Conservation (phyloP, 768 basidiomycete genomes). For the Termitomyces sp. region DNA sequence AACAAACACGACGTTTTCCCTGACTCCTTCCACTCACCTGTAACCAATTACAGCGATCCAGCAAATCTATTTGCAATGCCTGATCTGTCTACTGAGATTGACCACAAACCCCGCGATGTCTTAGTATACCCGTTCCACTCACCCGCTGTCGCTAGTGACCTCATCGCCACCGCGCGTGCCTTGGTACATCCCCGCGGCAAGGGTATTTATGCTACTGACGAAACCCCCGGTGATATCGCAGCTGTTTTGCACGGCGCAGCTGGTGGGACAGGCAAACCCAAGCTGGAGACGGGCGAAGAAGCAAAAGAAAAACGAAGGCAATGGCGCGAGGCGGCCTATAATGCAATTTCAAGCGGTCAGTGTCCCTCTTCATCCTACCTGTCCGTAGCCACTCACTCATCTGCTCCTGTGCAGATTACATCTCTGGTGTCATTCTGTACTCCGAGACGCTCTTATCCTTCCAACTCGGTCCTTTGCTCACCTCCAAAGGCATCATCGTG, state of each 20-base stretch:
- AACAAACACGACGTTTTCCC: conserved; percentile 4
- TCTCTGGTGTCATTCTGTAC: conserved; percentile 49
- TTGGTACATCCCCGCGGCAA: conserved; percentile 42
- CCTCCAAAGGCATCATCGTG: conserved; percentile 38
- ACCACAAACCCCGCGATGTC: conserved; percentile 15
- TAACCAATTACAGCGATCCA: conserved; percentile 17
- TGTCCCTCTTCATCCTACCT: conserved; percentile 6
- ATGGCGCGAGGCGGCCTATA: conserved; percentile 41
- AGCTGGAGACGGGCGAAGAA: conserved; percentile 26
- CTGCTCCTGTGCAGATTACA: conserved; percentile 9
- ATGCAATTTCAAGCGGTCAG: conserved; percentile 33
- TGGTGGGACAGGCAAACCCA: conserved; percentile 18
- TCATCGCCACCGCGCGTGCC: conserved; percentile 37
- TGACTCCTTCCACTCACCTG: conserved; percentile 5
- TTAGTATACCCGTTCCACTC: conserved; percentile 36
- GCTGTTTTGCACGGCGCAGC: conserved; percentile 30
- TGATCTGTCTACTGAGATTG: conserved; percentile 12
- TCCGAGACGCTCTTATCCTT: conserved; percentile 44
- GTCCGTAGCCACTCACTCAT: background rate
- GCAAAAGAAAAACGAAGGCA: conserved; percentile 31
- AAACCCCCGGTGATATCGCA: conserved; percentile 38
- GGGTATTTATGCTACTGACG: conserved; percentile 51
- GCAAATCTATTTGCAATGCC: conserved; percentile 26
- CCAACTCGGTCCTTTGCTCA: conserved; percentile 38
- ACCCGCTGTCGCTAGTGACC: conserved; percentile 30